Base-by-base conservation (phyloP, 768 basidiomycete species). In the Lactarius psammicola region DNA sequence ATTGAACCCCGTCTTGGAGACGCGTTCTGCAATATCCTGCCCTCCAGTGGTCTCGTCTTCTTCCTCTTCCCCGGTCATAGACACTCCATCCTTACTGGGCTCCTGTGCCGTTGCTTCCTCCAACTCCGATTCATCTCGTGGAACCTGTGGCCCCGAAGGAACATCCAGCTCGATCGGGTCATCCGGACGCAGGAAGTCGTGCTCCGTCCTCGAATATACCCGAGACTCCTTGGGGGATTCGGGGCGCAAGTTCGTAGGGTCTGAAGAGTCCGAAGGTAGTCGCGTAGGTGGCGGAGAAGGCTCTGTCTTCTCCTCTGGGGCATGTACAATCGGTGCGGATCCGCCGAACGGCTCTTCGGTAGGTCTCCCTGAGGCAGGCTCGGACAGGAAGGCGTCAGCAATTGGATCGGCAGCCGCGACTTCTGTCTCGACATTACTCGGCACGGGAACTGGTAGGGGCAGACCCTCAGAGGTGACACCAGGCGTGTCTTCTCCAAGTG, bases 1-100 rank as follows among this genome's bases (percentile, higher is more conserved):
- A 69, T 87, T 79, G 77, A 81, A 76, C 68, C 83, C 89, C 78
- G 85, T 85, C 75, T 85, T 83, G 8, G 86, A 85, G 42, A 85
- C 72, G 26, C 76, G 78, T 65, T 85, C 87, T 28, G 87, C 83
- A 26, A 90, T 82, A 59, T 84, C 84, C 66, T 80, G 81, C 49
- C 81, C 80, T 40, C 84, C 81, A 2, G 80, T 76, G 66, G 77
- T 82, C 67, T 86, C 85, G 20, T 84, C 84, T 51, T 84, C 82
- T 56, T 81, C 84, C 31, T 76, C 76, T 30, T 76, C 74, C 26
- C 74, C 73, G 11, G 36, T 42, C 46, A 59, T 58, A 36, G 30
- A 30, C 23, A 26, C 46, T 28, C 67, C 59, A 40, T 65, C 68
- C 23, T 64, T 59, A 9, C 51, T 49, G 13, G 40, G 38, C 17